Evolutionary conservation across 495 filamentous ascomycete species (phyloP).

Genomic region (Pseudotulostoma volvatum): DNA sequence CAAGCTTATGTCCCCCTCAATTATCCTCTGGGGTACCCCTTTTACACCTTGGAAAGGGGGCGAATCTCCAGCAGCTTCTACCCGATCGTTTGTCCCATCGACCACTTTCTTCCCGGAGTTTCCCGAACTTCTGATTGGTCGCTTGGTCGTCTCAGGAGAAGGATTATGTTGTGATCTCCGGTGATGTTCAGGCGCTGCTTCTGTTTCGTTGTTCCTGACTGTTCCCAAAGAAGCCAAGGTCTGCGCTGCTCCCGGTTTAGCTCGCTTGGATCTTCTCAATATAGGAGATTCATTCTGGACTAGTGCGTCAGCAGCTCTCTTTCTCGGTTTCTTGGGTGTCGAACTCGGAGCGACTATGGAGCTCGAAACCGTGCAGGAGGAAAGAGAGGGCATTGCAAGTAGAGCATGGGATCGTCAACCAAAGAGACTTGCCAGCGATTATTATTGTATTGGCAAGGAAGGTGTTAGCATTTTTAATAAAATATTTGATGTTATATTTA

Average conservation of each 20-base stretch:
- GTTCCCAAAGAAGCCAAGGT: neutral
- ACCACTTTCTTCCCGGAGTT: neutral
- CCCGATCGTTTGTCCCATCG: conserved; percentile 2
- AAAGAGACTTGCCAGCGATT: too few species aligned
- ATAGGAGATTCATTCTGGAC: conserved; percentile 14
- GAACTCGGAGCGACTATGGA: too few species aligned
- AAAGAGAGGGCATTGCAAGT: too few species aligned
- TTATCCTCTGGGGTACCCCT: conserved; percentile 5
- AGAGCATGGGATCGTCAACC: too few species aligned
- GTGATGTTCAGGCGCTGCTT: neutral
- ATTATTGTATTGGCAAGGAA: too few species aligned
- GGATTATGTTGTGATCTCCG: neutral
- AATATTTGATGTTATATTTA: too few species aligned
- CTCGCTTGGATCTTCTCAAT: conserved; percentile 22
- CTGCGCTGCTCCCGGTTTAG: conserved; percentile 13
- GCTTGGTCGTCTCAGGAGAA: neutral
- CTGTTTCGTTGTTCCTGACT: neutral
- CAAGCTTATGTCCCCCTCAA: neutral
- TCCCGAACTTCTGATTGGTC: neutral
- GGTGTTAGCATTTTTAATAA: too few species aligned
- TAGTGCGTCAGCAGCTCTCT: conserved; percentile 15
- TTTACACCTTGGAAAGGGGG: too few species aligned
- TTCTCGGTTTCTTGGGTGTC: conserved; percentile 2
- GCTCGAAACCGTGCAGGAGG: too few species aligned
- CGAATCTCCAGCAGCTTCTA: too few species aligned